Evolutionary conservation across 805 yeast genomes (phyloP).

Genomic region (Komagataella pastoris): DNA sequence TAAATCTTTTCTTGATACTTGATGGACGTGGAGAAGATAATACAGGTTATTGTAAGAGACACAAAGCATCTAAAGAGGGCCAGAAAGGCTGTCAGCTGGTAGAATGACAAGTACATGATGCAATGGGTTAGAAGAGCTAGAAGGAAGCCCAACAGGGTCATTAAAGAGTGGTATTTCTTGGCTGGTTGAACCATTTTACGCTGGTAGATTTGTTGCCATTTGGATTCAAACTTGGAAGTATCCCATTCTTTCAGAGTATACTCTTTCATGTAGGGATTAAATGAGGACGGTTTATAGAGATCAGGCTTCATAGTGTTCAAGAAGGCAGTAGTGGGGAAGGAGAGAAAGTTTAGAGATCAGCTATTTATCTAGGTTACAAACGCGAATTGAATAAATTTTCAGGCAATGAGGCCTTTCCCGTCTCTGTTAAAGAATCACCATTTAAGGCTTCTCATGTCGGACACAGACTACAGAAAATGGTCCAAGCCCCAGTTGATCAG

Average conservation of each 20-base stretch:
- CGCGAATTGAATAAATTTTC: not conserved
- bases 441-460: not conserved
- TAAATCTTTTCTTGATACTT: not conserved
- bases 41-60: not conserved
- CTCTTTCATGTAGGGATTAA: not conserved
- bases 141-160: not conserved
- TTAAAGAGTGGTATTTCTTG: not conserved
- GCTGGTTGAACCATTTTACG: not conserved
- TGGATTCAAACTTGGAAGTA: not conserved
- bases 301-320: not conserved
- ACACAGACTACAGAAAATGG: conserved; percentile 38
- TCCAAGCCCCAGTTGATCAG: conserved; percentile 48
- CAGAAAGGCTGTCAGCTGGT: not conserved
- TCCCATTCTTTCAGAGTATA: not conserved
- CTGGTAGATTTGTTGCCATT: not conserved
- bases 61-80: not conserved
- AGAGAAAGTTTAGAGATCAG: not conserved
- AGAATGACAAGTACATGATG: not conserved
- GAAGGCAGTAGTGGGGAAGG: not conserved
- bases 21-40: not conserved
- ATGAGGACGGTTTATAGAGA: not conserved
- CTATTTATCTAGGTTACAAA: not conserved
- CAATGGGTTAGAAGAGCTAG: not conserved
- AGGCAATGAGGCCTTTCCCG: not conserved
- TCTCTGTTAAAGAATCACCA: not conserved